Conservation (phyloP, 1,139 yeast genomes). For the Debaryomyces singareniensis region DNA sequence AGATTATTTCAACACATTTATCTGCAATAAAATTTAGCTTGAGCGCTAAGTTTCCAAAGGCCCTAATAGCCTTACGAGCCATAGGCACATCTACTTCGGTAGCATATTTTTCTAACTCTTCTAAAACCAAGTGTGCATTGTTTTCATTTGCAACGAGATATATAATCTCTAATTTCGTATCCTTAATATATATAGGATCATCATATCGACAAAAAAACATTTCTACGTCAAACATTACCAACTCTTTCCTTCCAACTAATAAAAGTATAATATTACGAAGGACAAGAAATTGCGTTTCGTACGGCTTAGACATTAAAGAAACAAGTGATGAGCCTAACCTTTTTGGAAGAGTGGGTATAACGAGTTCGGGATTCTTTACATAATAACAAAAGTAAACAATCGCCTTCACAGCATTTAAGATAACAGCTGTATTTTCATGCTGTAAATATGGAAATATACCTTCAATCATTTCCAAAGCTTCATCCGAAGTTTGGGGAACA, state of each 20-base stretch:
- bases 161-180: constrained; percentile 83
- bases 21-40: constrained; percentile 54
- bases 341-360: constrained; percentile 47
- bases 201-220: constrained; percentile 77
- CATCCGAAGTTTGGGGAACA: constrained; percentile 63
- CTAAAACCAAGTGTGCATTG: constrained; percentile 57
- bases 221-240: constrained; percentile 62
- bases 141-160: constrained; percentile 66
- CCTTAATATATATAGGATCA: constrained; percentile 85
- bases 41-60: constrained; percentile 84
- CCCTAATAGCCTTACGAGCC: constrained; percentile 82
- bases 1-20: constrained; percentile 57
- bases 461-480: constrained; percentile 64
- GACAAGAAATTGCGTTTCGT: constrained; percentile 80
- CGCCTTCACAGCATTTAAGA: constrained; percentile 66
- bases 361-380: constrained; percentile 38
- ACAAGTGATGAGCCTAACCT: constrained; percentile 69
- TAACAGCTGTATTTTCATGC: constrained; percentile 80
- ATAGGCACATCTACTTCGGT: constrained; percentile 80
- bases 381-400: constrained; percentile 71
- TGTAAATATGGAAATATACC: constrained; percentile 67
- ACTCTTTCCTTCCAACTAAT: constrained; percentile 58
- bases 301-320: constrained; percentile 66
- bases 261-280: constrained; percentile 75
- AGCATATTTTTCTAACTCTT: constrained; percentile 81